phyloP scores from a whole-genome alignment of 2,329 filamentous ascomycete genomes.

The Spiromastix sp. region DNA sequence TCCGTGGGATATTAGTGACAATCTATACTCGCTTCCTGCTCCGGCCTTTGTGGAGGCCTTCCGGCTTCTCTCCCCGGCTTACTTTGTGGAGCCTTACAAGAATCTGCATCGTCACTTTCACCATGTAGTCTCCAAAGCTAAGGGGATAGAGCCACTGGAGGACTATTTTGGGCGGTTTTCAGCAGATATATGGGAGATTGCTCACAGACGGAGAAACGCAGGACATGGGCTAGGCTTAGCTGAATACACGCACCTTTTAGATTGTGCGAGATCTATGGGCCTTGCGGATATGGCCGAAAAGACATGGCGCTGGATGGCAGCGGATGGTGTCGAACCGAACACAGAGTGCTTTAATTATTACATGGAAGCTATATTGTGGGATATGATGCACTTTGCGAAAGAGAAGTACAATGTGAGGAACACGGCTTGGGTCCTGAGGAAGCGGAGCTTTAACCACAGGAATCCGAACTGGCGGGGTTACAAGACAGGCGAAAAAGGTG shows the following conservation, averaged over 20 bases:
- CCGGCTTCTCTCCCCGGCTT: conserved; percentile 48
- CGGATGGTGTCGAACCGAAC: conserved; percentile 33
- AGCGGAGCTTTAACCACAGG: conserved; percentile 12
- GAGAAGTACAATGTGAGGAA: conserved; percentile 31
- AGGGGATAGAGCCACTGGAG: conserved; percentile 30
- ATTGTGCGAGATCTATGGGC: conserved; percentile 40
- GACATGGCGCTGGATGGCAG: conserved; percentile 38
- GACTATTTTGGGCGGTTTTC: conserved; percentile 31
- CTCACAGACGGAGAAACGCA: conserved; percentile 25
- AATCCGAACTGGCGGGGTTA: conserved; percentile 21
- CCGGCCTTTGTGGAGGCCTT: conserved; percentile 55
- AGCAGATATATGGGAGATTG: conserved; percentile 26
- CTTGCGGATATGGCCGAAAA: conserved; percentile 32
- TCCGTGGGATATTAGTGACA: background rate
- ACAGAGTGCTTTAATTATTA: conserved; percentile 45
- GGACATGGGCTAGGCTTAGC: conserved; percentile 30
- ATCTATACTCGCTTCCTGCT: conserved; percentile 34
- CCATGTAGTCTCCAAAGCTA: conserved; percentile 32
- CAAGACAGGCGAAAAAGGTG: conserved; percentile 20
- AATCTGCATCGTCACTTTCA: conserved; percentile 42
- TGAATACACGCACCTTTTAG: conserved; percentile 45
- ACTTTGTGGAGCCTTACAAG: conserved; percentile 39
- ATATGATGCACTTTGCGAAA: conserved; percentile 28
- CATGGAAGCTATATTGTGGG: conserved; percentile 41
- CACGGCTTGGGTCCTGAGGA: conserved; percentile 21